Evolutionary conservation across 1,139 yeast species (phyloP).

Genomic region (Pichia kudriavzevii): DNA sequence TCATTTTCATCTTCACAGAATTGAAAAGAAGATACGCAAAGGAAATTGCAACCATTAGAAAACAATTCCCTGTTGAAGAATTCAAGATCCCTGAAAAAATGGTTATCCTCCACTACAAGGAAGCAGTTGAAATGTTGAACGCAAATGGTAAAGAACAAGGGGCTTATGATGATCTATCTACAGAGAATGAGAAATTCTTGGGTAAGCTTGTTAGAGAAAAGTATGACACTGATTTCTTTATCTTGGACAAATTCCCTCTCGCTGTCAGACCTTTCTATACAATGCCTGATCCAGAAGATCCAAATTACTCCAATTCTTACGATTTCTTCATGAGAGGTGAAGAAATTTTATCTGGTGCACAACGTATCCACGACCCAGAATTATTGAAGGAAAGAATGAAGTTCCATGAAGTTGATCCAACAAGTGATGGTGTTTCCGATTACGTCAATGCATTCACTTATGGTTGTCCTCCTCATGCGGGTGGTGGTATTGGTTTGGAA

Average conservation of each 20-base stretch:
- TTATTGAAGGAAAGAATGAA: slow-evolving; percentile 75
- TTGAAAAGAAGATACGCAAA: slow-evolving; percentile 69
- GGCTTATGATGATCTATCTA: slow-evolving; percentile 82
- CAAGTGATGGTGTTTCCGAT: slow-evolving; percentile 74
- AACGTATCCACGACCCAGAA: slow-evolving; percentile 92
- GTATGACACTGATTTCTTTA: slow-evolving; percentile 95
- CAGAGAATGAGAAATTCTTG: slow-evolving; percentile 88
- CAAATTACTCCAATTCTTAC: slow-evolving; percentile 87
- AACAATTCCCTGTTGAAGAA: slow-evolving; percentile 96
- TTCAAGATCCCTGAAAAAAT: slow-evolving; percentile 89
- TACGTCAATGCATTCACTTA: slow-evolving; percentile 87
- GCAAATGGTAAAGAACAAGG: slow-evolving; percentile 77
- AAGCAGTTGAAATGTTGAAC: slow-evolving; percentile 80
- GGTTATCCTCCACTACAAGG: slow-evolving; percentile 84
- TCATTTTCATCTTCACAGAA: slow-evolving; percentile 80
- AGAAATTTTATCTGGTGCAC: slow-evolving; percentile 97
- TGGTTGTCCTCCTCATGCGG: slow-evolving; percentile 99
- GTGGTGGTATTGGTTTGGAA: slow-evolving; percentile 99
- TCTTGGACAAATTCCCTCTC: slow-evolving; percentile 95
- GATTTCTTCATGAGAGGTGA: slow-evolving; percentile 99
- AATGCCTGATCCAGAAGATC: slow-evolving; percentile 93
- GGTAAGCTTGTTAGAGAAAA: slow-evolving; percentile 89
- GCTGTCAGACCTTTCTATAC: slow-evolving; percentile 97
- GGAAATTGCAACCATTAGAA: slow-evolving; percentile 86
- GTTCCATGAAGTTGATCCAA: slow-evolving; percentile 76